Base-by-base conservation (phyloP, 2,329 filamentous ascomycete species). In the Chalara sp. region DNA sequence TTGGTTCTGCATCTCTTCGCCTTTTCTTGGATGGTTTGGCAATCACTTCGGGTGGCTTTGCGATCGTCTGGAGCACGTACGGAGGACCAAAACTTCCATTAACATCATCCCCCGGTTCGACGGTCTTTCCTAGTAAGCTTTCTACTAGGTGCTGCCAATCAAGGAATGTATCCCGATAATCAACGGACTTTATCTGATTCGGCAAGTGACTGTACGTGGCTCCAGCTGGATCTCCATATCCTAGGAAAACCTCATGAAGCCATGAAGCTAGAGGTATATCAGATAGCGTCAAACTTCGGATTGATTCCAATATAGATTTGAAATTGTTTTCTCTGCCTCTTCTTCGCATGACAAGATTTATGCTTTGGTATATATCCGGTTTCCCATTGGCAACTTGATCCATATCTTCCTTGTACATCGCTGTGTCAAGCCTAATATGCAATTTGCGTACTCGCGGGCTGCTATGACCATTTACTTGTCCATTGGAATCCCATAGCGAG, bases 241-340 rank as follows among this genome's bases (percentile, higher is more conserved):
- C 93, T n/a, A 99, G 74, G 67, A 97, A 99, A 7, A 97, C 92
- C 59, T 97, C 93, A 62, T 96, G 89, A 42, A 99, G 76, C 93
- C 93, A 99, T 2, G 84, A 80, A 11, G 93, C 90, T 49, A 97
- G 76, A 6, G 88, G 87, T 21, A 92, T 84, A 60, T 95, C 88
- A 1, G 90, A 90, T 33, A 95, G 75, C 2, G 89, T 86, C 32
- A 99, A 78, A 56, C 82, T 87, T 63, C 86, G 88, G 64, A 99
- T 95, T 1, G 91, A 96, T 61, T 96, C 88, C 35, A 99, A 75
- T 7, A 99, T 84, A 7, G 91, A 84, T 64, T 89, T 95, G 75
- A 99, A 99, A 68, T 99, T 99, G 71, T 99, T 99, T 68, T 99
- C 93, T 53, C 91, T 79, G 31, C 88, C 85, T 65, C 82, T 85